Percentiles rank a stretch among this genome's conserved stretches.
phyloP scores from a whole-genome alignment of 495 filamentous ascomycete genomes.

The Penicillium canariense region DNA sequence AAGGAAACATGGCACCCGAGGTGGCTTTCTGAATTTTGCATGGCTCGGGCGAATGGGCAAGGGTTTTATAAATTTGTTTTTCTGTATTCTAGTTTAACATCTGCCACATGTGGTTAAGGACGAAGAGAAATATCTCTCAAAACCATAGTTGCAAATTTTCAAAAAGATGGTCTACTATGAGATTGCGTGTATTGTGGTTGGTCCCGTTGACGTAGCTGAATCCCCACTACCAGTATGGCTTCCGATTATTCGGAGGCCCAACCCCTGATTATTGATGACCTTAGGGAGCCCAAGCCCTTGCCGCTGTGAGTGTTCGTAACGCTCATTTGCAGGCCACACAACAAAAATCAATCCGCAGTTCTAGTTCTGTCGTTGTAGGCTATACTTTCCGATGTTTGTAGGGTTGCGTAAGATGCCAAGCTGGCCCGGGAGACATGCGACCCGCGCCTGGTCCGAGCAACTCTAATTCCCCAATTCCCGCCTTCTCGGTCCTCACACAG shows the following conservation, averaged over 20 bases:
- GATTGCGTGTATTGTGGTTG: too few species aligned
- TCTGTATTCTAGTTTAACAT: constrained; percentile 25
- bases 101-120: constrained; percentile 25
- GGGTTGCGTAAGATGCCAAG: constrained; percentile 28
- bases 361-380: too few species aligned
- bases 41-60: constrained; percentile 41
- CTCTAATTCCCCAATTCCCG: not conserved
- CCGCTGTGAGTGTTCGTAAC: too few species aligned
- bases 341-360: too few species aligned
- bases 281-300: too few species aligned
- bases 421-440: constrained; percentile 22
- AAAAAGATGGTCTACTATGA: not conserved
- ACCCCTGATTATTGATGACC: too few species aligned
- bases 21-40: constrained; percentile 28
- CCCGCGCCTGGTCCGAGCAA: constrained; percentile 10
- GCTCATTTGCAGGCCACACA: too few species aligned
- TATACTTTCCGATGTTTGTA: not conserved
- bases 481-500: constrained; percentile 1
- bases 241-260: too few species aligned
- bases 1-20: constrained; percentile 13
- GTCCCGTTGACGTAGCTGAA: too few species aligned
- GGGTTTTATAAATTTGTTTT: constrained; percentile 18
- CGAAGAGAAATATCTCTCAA: constrained; percentile 22
- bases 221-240: too few species aligned
- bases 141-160: not conserved